Base-by-base conservation (phyloP, 1,139 yeast genomes). In the Pichia sp. region DNA sequence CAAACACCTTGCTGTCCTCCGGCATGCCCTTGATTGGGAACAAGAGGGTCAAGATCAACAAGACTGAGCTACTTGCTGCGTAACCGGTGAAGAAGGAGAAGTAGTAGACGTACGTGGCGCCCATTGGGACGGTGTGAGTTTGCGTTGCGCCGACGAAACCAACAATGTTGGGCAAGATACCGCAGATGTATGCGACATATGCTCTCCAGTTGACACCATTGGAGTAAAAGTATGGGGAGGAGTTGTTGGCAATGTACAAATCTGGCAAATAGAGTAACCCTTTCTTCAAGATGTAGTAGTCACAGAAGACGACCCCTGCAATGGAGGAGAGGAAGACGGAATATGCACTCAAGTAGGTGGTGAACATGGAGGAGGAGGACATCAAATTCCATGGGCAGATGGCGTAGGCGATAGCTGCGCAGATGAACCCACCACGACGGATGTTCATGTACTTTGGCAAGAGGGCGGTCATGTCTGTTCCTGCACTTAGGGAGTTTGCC, bases 321-420 rank as follows among this genome's bases (percentile, higher is more conserved):
- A 90, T 87, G 34, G 96, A 81, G 1, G 95, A 87, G 52, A 90
- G 75, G 77, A 90, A 90, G 31, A 90, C 93, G 0, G 96, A 79
- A 70, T 89, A 90, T 0, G 96, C 95, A 32, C 90, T 82, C 58
- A 90, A 73, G 63, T 90, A 90, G 34, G 93, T 85, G 41, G 96
- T 86, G 74, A 90, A 90, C 70, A 80, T 85, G 51, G 84, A 81
- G 5, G 92, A 82, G 6, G 89, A 75, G 3, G 90, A 75, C 66
- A 86, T 78, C 65, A 90, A 79, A 63, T 89, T 85, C 97, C 97
- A 90, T 54, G 97, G 97, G 67, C 92, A 87, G 60, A 90, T 84
- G 57, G 85, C 81, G 60, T 87, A 79, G 0, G 95, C 95, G 61
- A 90, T 73, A 5, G 75, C 70, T 0, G 96, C 96, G 75, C 96